Base-by-base conservation (phyloP, 208 protist species). In the Trypanosoma cruzi region DNA sequence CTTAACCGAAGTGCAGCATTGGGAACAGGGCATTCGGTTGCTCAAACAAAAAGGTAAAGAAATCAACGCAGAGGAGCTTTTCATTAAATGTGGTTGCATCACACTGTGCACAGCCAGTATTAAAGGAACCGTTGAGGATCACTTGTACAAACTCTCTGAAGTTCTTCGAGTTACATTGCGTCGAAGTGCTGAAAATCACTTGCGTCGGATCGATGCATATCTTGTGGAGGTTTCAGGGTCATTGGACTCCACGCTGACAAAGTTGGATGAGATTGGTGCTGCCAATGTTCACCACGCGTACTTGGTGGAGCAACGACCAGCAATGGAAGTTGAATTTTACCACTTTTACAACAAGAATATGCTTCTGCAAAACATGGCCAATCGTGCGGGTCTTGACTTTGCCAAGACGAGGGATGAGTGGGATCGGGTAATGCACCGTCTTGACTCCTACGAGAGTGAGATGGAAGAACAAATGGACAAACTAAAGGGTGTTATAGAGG, bases 31-130 rank as follows among this genome's bases (percentile, higher is more conserved):
- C 71, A 94, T 98, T 63, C 91, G 92, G 11, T 75, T 98, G 59
- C 80, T 99, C 16, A 98, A 98, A 80, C 82, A 96, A 65, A 98
- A 98, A 73, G 92, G 91, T 29, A 96, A 97, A 79, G 96, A 99
- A 63, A 95, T 97, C 58, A 97, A 98, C 73, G 63, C 84, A 44
- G 86, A 98, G 65, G 96, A 98, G 10, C 86, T 97, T 44, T 88
- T 90, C 65, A 92, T 98, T 68, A 92, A 93, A 62, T 95, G 98
- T 60, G 94, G 93, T 72, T 98, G 97, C 86, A 89, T 99, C 70
- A 96, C 86, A 20, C 79, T 99, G 14, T 97, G 92, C 62, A 98
- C 97, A 49, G 84, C 90, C 0, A 79, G 84, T 32, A 91, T 99
- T 66, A 99, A 98, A 71, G 79, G 89, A 20, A 82, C 89, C 26